Percentiles rank a stretch among this genome's conserved stretches.
phyloP scores from a whole-genome alignment of 1,284 basidiomycete species.

The Porogramme epimiltina region DNA sequence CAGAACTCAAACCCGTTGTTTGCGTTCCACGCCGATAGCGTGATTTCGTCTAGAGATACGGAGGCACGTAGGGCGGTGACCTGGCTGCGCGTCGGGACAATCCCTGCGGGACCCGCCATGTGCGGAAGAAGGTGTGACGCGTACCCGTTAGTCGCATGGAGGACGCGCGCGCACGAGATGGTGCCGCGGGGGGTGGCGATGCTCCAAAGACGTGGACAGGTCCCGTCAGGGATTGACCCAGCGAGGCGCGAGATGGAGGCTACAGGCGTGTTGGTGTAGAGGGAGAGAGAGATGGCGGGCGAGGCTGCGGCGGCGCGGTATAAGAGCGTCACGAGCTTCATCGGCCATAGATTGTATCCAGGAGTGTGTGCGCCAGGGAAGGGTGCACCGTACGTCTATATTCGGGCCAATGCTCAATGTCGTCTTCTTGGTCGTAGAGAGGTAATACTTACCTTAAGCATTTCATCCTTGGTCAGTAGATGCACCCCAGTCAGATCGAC shows the following conservation, averaged over 20 bases:
- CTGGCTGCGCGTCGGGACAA: slow-evolving; percentile 78
- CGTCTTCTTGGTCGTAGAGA: neutral
- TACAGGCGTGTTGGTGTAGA: slow-evolving; percentile 76
- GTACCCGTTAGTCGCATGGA: slow-evolving; percentile 85
- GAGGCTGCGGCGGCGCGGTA: slow-evolving; percentile 45
- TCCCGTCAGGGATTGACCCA: neutral
- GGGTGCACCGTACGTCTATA: slow-evolving; percentile 55
- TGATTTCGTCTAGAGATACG: slow-evolving; percentile 36
- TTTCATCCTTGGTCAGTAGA: slow-evolving; percentile 51
- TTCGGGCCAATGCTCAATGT: neutral
- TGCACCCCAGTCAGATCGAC: slow-evolving; percentile 45
- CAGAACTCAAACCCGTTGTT: slow-evolving; percentile 73
- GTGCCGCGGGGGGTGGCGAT: slow-evolving; percentile 62
- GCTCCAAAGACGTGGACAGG: slow-evolving; percentile 42
- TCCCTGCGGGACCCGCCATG: slow-evolving; percentile 50
- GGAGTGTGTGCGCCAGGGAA: slow-evolving; percentile 53
- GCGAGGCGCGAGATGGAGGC: slow-evolving; percentile 39
- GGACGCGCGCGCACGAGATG: slow-evolving; percentile 56
- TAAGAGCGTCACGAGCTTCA: slow-evolving; percentile 72
- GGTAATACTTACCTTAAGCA: slow-evolving; percentile 43
- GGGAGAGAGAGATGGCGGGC: slow-evolving; percentile 41
- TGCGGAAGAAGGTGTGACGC: slow-evolving; percentile 67
- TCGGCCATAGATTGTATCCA: slow-evolving; percentile 75
- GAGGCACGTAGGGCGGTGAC: slow-evolving; percentile 63
- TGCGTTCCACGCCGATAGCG: slow-evolving; percentile 22